These are phyloP conservation scores for Vitis hybrid DNA, from an alignment of 177 flowering plant species.

Conservation along the genomic window DNA sequence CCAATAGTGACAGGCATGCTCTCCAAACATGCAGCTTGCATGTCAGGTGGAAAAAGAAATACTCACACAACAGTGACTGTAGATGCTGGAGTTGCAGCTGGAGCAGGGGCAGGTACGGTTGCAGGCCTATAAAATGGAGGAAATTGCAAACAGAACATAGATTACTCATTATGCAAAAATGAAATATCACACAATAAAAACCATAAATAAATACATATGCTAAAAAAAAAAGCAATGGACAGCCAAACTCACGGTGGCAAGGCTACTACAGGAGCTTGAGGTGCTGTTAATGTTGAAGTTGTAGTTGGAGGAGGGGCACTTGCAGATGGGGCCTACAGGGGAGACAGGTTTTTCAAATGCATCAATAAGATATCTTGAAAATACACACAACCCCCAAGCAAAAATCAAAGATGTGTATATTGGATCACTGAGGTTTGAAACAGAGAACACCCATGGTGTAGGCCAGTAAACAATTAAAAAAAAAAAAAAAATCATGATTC, in stretches of 20 bases:
- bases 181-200: not conserved
- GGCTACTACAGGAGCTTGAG: constrained; percentile 44
- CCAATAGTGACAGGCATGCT: not conserved
- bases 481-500: not conserved
- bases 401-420: not conserved
- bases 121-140: constrained; percentile 31
- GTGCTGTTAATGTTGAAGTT: constrained; percentile 33
- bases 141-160: not conserved
- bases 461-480: not conserved
- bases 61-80: constrained; percentile 32
- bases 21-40: not conserved
- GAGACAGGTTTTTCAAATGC: not conserved
- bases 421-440: no score
- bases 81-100: constrained; percentile 24
- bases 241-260: constrained; percentile 41
- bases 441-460: no score
- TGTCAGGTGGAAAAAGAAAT: constrained; percentile 1
- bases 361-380: not conserved
- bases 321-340: constrained; percentile 42
- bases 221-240: not conserved
- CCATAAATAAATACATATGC: not conserved
- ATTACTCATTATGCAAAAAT: not conserved
- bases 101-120: constrained; percentile 26
- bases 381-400: not conserved
- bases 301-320: constrained; percentile 36